Evolutionary conservation across 208 protist genomes (phyloP).

Genomic region (Leptomonas pyrrhocoris): DNA sequence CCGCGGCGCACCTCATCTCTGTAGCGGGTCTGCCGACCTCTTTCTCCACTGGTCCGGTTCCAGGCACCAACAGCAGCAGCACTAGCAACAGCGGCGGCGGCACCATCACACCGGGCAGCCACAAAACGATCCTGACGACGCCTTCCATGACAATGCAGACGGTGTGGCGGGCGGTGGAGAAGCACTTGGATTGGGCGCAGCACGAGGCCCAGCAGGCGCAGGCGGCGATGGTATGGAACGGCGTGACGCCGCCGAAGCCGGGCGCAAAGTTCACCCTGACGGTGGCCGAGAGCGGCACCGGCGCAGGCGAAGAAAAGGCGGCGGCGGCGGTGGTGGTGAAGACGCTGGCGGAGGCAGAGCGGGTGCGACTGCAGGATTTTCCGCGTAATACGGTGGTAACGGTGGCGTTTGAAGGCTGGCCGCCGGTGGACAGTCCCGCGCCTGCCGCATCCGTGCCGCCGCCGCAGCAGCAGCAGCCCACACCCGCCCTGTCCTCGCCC

Average conservation of each 20-base stretch:
- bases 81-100: neutral
- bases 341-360: constrained; percentile 33
- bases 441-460: neutral
- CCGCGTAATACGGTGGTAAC: constrained; percentile 38
- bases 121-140: constrained; percentile 48
- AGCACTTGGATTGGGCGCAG: constrained; percentile 36
- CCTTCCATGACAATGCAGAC: constrained; percentile 57
- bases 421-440: neutral
- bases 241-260: constrained; percentile 20
- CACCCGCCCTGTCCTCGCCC: neutral
- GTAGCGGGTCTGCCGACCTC: constrained; percentile 46
- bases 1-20: constrained; percentile 40
- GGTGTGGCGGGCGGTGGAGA: constrained; percentile 51
- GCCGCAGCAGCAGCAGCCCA: neutral
- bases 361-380: constrained; percentile 49
- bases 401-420: constrained; percentile 19
- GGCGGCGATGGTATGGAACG: constrained; percentile 22
- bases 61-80: constrained; percentile 9
- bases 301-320: neutral
- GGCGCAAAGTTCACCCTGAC: constrained; percentile 20
- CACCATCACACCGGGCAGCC: neutral
- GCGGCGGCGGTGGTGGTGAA: constrained; percentile 8
- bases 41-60: constrained; percentile 20
- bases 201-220: constrained; percentile 32
- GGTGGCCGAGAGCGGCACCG: constrained; percentile 8